phyloP scores from a whole-genome alignment of 2,329 filamentous ascomycete species.

The Alternaria ventricosa region DNA sequence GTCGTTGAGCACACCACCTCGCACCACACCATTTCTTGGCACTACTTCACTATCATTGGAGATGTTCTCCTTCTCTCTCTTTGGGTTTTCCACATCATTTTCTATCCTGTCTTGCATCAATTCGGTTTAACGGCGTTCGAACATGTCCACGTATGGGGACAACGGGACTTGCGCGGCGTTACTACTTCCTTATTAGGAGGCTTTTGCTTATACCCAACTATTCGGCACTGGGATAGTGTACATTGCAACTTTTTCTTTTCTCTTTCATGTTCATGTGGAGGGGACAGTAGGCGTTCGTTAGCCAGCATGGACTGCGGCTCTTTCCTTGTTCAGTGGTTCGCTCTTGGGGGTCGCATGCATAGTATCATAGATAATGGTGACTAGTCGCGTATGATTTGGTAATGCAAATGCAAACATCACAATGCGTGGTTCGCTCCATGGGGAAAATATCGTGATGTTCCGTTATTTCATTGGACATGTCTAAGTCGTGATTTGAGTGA shows the following conservation, averaged over 20 bases:
- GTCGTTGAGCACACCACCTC: constrained; percentile 24
- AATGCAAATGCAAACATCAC: constrained; percentile 2
- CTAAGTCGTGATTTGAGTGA: constrained; percentile 9
- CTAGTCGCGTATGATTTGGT: neutral
- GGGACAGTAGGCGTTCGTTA: constrained; percentile 5
- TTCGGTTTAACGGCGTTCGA: neutral
- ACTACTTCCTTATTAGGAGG: neutral
- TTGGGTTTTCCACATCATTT: neutral
- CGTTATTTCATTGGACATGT: constrained; percentile 16
- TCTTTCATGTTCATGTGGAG: neutral
- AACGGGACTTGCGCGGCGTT: neutral
- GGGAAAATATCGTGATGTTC: neutral
- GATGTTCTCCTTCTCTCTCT: neutral
- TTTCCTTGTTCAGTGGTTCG: neutral
- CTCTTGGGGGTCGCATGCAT: neutral
- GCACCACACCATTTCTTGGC: neutral
- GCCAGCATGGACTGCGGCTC: constrained; percentile 1
- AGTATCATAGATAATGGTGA: neutral
- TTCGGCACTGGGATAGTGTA: constrained; percentile 33
- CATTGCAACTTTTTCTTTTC: constrained; percentile 16
- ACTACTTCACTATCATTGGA: neutral
- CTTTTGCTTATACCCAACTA: constrained; percentile 29
- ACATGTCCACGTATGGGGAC: neutral
- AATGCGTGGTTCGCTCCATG: neutral
- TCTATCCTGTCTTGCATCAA: neutral